Percentiles rank a stretch among this genome's conserved stretches.
Evolutionary conservation across 2,329 filamentous ascomycete species (phyloP).

Genomic region (Ophiostoma australiae): DNA sequence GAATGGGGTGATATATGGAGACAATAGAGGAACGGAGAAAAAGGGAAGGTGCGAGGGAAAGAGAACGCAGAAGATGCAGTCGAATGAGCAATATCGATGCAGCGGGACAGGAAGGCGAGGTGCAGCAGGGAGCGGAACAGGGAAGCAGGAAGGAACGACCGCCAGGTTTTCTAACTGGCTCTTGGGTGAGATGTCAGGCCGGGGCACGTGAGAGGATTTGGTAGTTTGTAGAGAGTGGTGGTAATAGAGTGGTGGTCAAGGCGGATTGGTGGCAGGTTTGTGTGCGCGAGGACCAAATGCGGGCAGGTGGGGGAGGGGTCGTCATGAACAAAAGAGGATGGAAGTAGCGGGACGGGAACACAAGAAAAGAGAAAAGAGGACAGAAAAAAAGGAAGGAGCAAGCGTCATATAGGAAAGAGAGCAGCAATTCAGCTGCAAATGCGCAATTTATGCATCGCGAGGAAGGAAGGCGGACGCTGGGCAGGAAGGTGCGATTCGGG

Average conservation of each 20-base stretch:
- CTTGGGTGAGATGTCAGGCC: conserved; percentile 4
- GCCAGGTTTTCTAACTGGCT: conserved; percentile 3
- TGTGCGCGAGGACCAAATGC: conserved; percentile 17
- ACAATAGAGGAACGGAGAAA: background rate
- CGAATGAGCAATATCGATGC: background rate
- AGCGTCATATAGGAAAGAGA: background rate
- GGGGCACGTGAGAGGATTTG: conserved; percentile 5
- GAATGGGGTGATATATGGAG: background rate
- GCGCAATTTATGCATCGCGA: background rate
- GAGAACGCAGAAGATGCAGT: conserved; percentile 12
- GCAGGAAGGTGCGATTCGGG: conserved; percentile 6
- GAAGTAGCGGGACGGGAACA: background rate
- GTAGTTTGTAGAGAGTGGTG: background rate
- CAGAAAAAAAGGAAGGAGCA: background rate
- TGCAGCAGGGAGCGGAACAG: conserved; percentile 5
- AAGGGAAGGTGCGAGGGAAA: conserved; percentile 19
- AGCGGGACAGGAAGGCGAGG: background rate
- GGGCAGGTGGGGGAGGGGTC: conserved; percentile 28
- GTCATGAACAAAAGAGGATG: conserved; percentile 16
- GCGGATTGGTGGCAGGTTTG: background rate
- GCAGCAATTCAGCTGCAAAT: background rate
- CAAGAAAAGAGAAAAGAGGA: background rate
- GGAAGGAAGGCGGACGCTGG: background rate
- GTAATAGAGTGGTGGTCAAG: background rate
- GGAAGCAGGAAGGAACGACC: conserved; percentile 7